Base-by-base conservation (phyloP, 2,329 filamentous ascomycete species). In the Sarocladiaceae sp. region DNA sequence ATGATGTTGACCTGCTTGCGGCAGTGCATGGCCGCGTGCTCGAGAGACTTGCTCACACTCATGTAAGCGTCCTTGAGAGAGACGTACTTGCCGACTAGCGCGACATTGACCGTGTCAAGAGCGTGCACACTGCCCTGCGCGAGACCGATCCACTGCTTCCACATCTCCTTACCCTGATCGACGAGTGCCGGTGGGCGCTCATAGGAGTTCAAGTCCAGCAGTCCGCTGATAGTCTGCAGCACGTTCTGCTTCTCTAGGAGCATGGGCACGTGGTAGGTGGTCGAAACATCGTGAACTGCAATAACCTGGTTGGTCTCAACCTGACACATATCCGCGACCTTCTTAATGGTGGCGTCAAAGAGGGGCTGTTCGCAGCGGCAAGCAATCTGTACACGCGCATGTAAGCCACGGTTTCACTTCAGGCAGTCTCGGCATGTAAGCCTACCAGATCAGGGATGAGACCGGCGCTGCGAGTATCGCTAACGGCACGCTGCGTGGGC, bases 241-340 rank as follows among this genome's bases (percentile, higher is more conserved):
- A 97, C 76, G 22, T 84, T 82, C 71, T 97, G 90, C 59, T 91
- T 79, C 60, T 93, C 82, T 13, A 97, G 84, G 22, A 97, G 86
- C n/a, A 97, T 77, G 1, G 94, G 94, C 2, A 97, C 93, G 58
- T 96, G 92, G 71, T 99, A 99, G 50, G 89, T 95, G 12, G 91
- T 91, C 18, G 86, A 78, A 70, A 97, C 90, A 67, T 97, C 87
- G 60, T 87, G 86, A 11, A 99, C 92, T n/a, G 83, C 88, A 56
- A 97, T 76, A 39, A 97, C 90, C 65, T 97, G 90, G 58, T 91
- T 80, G 11, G 80, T 73, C 51, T 95, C 89, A 46, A 97, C 87
- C 65, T 96, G 90, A 69, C 93, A 97, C 71, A 86, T 90, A 63
- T 83, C 82, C 55, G 93, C 91, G 57, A 99, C 90, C 74, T 99